Percentiles rank a stretch among this genome's conserved stretches.
These are phyloP conservation scores for Coemansia sp. DNA, from an alignment of 192 early-diverging fungal genomes.

Conservation along the genomic window DNA sequence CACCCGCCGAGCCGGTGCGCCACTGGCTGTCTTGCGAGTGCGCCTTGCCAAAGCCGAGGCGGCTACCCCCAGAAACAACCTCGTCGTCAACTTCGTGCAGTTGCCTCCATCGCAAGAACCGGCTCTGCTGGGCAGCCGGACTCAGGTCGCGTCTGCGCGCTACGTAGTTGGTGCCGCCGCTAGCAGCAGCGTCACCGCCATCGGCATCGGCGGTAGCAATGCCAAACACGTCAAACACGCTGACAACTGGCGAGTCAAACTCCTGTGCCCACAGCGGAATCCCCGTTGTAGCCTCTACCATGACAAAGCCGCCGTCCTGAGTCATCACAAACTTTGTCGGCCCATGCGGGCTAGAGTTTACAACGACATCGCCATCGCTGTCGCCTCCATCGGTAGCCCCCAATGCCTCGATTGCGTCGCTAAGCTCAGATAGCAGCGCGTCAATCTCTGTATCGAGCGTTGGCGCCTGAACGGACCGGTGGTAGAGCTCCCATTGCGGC, in stretches of 20 bases:
- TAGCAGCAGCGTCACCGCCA: not conserved
- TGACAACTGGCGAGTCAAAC: conserved; percentile 59
- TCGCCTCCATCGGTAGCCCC: conserved; percentile 28
- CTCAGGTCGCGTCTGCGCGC: conserved; percentile 39
- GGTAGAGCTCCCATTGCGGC: conserved; percentile 52
- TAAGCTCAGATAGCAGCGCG: conserved; percentile 40
- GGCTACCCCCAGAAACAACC: conserved; percentile 6
- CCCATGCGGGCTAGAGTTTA: conserved; percentile 9
- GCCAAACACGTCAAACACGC: conserved; percentile 62
- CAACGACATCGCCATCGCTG: conserved; percentile 13
- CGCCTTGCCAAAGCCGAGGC: conserved; percentile 3
- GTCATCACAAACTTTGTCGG: conserved; percentile 51
- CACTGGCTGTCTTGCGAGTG: conserved; percentile 30
- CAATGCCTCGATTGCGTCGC: conserved; percentile 66
- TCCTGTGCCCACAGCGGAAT: conserved; percentile 60
- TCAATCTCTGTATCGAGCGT: conserved; percentile 42
- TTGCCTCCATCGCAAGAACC: conserved; percentile 32
- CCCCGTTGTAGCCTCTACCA: conserved; percentile 44
- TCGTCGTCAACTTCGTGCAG: conserved; percentile 31
- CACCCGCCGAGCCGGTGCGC: conserved; percentile 50
- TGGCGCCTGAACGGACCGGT: conserved; percentile 36
- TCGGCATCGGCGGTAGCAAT: conserved; percentile 30
- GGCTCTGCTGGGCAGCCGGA: conserved; percentile 31
- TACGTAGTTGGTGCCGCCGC: conserved; percentile 24
- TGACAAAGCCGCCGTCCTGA: conserved; percentile 46